Evolutionary conservation across 1,284 basidiomycete genomes (phyloP).

Genomic region (Boletus semigastroideus): DNA sequence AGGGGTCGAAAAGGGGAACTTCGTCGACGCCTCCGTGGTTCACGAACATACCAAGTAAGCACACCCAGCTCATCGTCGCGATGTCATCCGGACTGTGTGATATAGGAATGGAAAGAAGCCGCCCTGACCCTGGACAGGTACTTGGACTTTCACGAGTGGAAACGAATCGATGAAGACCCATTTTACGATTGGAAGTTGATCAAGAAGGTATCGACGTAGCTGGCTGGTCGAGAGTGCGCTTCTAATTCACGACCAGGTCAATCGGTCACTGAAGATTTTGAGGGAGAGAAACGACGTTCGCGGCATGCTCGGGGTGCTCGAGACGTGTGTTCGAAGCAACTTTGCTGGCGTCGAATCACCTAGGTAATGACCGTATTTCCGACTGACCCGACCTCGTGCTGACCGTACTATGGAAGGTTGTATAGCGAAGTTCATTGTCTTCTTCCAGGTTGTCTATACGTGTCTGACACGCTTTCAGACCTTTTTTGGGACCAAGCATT

Average conservation of each 20-base stretch:
- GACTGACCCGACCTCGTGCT: neutral
- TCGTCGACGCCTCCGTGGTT: conserved; percentile 71
- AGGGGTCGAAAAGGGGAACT: conserved; percentile 80
- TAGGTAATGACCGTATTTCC: conserved; percentile 40
- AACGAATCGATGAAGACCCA: conserved; percentile 78
- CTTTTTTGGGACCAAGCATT: conserved; percentile 83
- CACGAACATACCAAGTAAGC: conserved; percentile 66
- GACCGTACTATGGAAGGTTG: conserved; percentile 46
- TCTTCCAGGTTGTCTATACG: neutral
- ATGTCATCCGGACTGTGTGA: neutral
- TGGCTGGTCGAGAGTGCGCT: neutral
- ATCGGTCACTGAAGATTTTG: conserved; percentile 60
- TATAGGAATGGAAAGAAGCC: conserved; percentile 80
- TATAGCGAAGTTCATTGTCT: conserved; percentile 78
- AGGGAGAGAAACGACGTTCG: conserved; percentile 76
- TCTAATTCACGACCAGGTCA: conserved; percentile 44
- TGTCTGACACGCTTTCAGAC: conserved; percentile 50
- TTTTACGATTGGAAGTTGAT: conserved; percentile 90
- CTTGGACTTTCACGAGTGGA: conserved; percentile 88
- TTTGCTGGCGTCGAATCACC: conserved; percentile 94
- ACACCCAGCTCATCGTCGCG: neutral
- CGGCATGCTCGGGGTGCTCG: conserved; percentile 86
- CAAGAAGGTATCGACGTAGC: conserved; percentile 51
- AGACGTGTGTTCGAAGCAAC: conserved; percentile 90
- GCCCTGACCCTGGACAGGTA: conserved; percentile 81